Conservation (phyloP, 2,329 filamentous ascomycete genomes). For the Aureobasidium namibiae region DNA sequence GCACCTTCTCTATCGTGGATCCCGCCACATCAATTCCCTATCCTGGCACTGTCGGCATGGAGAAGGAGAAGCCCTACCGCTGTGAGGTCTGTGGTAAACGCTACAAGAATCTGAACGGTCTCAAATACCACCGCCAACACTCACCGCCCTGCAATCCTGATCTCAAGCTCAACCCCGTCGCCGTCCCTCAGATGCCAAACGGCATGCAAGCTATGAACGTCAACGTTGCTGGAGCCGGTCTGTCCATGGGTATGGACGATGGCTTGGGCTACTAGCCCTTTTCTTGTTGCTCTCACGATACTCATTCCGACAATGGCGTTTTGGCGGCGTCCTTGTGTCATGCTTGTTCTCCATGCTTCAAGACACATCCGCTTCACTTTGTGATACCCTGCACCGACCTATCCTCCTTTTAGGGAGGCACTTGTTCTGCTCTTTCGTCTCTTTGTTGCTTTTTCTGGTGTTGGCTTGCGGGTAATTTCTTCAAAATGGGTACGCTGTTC, state of each 20-base stretch:
- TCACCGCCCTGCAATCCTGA: conserved; percentile 87
- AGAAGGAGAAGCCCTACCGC: conserved; percentile 98
- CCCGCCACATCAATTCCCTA: conserved; percentile 91
- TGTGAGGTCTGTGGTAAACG: conserved; percentile 96
- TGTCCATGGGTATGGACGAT: conserved; percentile 47
- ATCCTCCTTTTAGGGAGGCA: not conserved
- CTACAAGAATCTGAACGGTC: conserved; percentile 96
- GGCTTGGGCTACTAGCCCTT: conserved; percentile 31
- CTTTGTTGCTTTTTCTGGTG: not conserved
- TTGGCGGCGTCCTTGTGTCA: not conserved
- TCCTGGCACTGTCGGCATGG: conserved; percentile 96
- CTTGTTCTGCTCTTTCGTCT: not conserved
- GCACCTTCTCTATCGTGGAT: conserved; percentile 96
- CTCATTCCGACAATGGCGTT: not conserved
- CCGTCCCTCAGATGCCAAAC: conserved; percentile 26
- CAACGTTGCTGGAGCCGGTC: conserved; percentile 44
- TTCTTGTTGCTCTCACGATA: not conserved
- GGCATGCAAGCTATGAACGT: conserved; percentile 37
- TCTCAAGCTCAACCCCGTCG: conserved; percentile 44
- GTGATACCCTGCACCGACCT: conserved; percentile 11
- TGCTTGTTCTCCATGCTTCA: not conserved
- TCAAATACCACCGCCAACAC: conserved; percentile 76
- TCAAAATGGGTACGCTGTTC: not conserved
- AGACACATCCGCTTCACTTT: conserved; percentile 5
- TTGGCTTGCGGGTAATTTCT: not conserved